These are phyloP conservation scores for Aspergillus japonicus DNA, from an alignment of 2,329 filamentous ascomycete species.

Conservation along the genomic window DNA sequence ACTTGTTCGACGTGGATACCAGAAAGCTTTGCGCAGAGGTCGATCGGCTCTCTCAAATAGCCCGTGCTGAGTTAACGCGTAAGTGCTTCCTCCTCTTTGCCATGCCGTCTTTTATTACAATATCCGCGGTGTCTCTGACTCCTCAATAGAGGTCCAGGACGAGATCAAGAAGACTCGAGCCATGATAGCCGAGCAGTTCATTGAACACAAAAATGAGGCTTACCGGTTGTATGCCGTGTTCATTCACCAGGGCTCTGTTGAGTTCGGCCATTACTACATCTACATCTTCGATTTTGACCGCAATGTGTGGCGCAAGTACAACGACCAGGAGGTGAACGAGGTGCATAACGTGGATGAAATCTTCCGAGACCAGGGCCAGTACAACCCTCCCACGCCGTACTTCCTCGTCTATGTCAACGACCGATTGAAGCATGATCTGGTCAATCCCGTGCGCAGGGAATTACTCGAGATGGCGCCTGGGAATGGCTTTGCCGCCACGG, in stretches of 20 bases:
- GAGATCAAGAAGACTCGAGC: slow-evolving; percentile 52
- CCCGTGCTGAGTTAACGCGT: slow-evolving; percentile 50
- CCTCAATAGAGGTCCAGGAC: slow-evolving; percentile 33
- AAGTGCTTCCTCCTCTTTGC: slow-evolving; percentile 16
- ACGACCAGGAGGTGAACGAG: slow-evolving; percentile 77
- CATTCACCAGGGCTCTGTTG: slow-evolving; percentile 70
- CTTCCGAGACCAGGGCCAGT: slow-evolving; percentile 62
- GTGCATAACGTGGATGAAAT: slow-evolving; percentile 65
- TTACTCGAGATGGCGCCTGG: slow-evolving; percentile 24
- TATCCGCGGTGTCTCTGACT: slow-evolving; percentile 7
- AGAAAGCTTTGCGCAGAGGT: slow-evolving; percentile 42
- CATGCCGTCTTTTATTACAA: too few species aligned
- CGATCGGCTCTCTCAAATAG: slow-evolving; percentile 45
- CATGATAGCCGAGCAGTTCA: slow-evolving; percentile 60
- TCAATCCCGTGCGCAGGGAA: slow-evolving; percentile 58
- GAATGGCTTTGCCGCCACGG: slow-evolving; percentile 12
- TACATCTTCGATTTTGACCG: slow-evolving; percentile 89
- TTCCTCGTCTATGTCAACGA: slow-evolving; percentile 81
- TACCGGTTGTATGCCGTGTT: slow-evolving; percentile 91
- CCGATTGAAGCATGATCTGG: slow-evolving; percentile 58
- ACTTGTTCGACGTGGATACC: slow-evolving; percentile 45
- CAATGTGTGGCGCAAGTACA: slow-evolving; percentile 87
- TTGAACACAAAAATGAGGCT: slow-evolving; percentile 61
- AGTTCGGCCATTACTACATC: slow-evolving; percentile 91
- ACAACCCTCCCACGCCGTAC: slow-evolving; percentile 71